Percentiles rank a stretch among this genome's conserved stretches.
These are phyloP conservation scores for Blastobotrys aristatus DNA, from an alignment of 1,139 yeast species.

Conservation along the genomic window DNA sequence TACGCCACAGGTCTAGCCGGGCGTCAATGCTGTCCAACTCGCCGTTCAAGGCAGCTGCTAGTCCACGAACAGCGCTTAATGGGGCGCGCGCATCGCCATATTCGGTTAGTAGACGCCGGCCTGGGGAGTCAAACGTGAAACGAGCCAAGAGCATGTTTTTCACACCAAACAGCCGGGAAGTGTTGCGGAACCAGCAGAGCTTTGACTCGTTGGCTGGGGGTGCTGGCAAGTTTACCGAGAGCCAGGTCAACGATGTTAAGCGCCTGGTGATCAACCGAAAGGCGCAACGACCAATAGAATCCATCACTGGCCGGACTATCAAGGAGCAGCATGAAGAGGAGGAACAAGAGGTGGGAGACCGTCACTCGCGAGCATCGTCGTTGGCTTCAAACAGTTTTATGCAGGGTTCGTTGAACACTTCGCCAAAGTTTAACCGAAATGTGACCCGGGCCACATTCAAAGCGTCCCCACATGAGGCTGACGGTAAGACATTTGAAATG, in stretches of 20 bases:
- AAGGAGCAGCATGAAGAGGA: neutral
- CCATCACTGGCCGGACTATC: slow-evolving; percentile 11
- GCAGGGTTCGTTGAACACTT: slow-evolving; percentile 8
- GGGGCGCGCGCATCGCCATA: slow-evolving; percentile 13
- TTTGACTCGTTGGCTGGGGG: slow-evolving; percentile 5
- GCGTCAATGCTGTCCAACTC: slow-evolving; percentile 1
- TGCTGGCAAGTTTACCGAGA: slow-evolving; percentile 14
- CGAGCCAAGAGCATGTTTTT: slow-evolving; percentile 12
- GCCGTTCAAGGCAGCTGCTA: slow-evolving; percentile 15
- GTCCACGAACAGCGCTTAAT: slow-evolving; percentile 12
- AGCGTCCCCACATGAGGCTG: neutral
- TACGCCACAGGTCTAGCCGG: slow-evolving; percentile 5
- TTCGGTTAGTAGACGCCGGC: slow-evolving; percentile 3
- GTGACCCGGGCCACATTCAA: slow-evolving; percentile 11
- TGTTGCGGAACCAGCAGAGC: slow-evolving; percentile 6
- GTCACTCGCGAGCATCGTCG: slow-evolving; percentile 8
- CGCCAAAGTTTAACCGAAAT: slow-evolving; percentile 5
- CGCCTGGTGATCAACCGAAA: slow-evolving; percentile 35
- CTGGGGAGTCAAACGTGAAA: neutral
- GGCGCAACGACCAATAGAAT: slow-evolving; percentile 40
- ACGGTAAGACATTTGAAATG: slow-evolving; percentile 5
- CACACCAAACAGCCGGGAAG: slow-evolving; percentile 1
- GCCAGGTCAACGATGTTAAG: slow-evolving; percentile 24
- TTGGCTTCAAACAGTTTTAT: neutral
- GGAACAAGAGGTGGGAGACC: neutral